Evolutionary conservation across 2,329 filamentous ascomycete species (phyloP), one percentile per base, ranked within the genome.

Genomic region (Scolecobasidium constrictum): DNA sequence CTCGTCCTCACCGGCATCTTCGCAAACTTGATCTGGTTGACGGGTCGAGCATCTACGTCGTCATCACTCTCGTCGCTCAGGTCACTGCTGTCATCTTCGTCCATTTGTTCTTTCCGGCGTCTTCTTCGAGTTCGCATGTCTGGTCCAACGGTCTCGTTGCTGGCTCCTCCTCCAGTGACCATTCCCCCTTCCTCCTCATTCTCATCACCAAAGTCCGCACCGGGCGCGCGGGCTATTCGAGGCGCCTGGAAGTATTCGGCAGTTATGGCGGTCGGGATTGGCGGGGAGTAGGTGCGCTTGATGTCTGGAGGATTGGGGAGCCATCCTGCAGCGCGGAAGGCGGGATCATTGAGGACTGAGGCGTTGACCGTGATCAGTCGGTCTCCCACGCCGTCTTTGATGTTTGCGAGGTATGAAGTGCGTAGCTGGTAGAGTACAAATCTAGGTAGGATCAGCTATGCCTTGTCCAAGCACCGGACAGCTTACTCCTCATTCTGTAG

Each of bases 1-100:
- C 90, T 79, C 50, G 78, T 79, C 21, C 88, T 77, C 35, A 94
- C 74, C 1, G 92, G 90, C 85, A 95, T 90, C 64, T 96, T 96
- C 38, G 83, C 79, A 62, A 98, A 98, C 56, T 90, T 88, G 59
- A 96, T 94, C 59, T 93, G 86, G 57, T 93, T 86, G 2, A 83
- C 82, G 35, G 84, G 82, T 42, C 83, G 56, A 46, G 46, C 39
- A 18, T 86, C 81, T 1, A 75, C 70, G 41, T 87, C 83, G 18
- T 88, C 83, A 40, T 92, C 85, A 52, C 83, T 90, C 51, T 90
- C 83, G 53, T 92, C 85, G 56, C 81, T 87, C 42, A 90, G 65
- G 53, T 90, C 85, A 55, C 83, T 88, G 60, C 85, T 92, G 55
- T 90, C 85, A 45, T 87, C 83, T 53, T 92, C 85, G 51, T 87